Base-by-base conservation (phyloP, 176 grass and related monocot species). In the Eleusine coracana region DNA sequence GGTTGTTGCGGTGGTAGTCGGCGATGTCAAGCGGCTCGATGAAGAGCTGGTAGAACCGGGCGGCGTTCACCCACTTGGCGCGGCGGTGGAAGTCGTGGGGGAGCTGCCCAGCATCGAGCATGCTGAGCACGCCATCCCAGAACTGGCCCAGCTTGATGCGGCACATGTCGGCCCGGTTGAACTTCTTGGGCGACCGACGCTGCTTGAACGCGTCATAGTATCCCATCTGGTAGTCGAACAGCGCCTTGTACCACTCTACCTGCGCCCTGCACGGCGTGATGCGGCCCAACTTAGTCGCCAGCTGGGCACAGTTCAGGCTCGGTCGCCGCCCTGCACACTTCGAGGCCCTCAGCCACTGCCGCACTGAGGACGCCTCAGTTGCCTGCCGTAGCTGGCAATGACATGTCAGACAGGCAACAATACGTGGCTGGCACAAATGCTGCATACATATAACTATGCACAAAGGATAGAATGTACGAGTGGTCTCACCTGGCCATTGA, bases 161-260 rank as follows among this genome's bases (percentile, higher is more conserved):
- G 78, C 76, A 76, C 9, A 99, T 62, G 86, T 99, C 86, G 16
- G 78, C 91, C 58, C 64, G 89, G 36, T 3, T 0, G 55, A 87
- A 92, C 61, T 90, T 93, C 76, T 75, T 96, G 0, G 81, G 73
- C 9, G 87, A 80, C n/a, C 67, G 85, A 62, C 49, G 88, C 34
- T 85, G 78, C 91, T 99, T 99, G 87, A 96, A 99, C 0, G 89
- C 87, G 50, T 99, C 97, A 3, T 99, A 99, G 77, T 99, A 99
- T 18, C 93, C 97, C 41, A 71, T 87, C 61, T 96, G 85, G 8
- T 13, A n/a, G 65, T 99, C 97, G 3, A 87, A 99, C 51, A 86
- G 58, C 9, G 70, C 69, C 84, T 99, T 99, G 77, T 99, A 99
- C 97, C 97, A 99, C 70, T 99, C 97, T 2, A 99, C 83, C 87